Evolutionary conservation across 345 rosid species (phyloP), one percentile per base, ranked within the genome.

Genomic region (Cardamine occulta): DNA sequence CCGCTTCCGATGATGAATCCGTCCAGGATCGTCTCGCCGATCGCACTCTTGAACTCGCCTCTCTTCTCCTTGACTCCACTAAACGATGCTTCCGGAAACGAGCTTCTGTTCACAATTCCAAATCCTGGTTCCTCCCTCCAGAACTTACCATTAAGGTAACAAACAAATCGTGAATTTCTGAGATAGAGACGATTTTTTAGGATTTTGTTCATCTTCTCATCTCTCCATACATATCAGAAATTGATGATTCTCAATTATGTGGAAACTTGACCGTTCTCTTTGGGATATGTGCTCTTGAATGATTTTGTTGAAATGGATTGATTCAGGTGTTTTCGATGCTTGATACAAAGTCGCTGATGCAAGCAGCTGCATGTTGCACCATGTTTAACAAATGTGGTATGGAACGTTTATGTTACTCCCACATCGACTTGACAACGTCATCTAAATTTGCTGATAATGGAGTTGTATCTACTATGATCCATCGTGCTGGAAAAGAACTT

Each of bases 271-370:
- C 4, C 31, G 31, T 28, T 47, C 1, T 21, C 23, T 21, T 21
- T 21, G 1, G 23, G 23, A 21, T 21, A 21, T 21, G 23, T 21
- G 23, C 1, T 21, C 23, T 21, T 21, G n/a, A 63, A 7, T 71
- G 68, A 5, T 28, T 28, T 47, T 11, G 21, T 56, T n/a, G 2
- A 8, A 29, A 10, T 55, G 39, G 68, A 26, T 62, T 53, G 7
- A 3, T 31, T 70, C 77, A 90, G 95, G 93, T 93, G 11, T 89
- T 93, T 75, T 89, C 97, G 10, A 87, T 90, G 93, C 89, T 93
- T 52, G 97, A 93, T 83, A 80, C 93, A 0, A 91, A 86, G 80
- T 90, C 95, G 83, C 79, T 89, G 59, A 86, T 93, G 81, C 86
- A 88, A 72, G 90, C 82, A 26, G 87, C 91, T 6, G 98, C 87